Base-by-base conservation (phyloP, 164 flowering plant genomes). In the Chimonanthus salicifolius region DNA sequence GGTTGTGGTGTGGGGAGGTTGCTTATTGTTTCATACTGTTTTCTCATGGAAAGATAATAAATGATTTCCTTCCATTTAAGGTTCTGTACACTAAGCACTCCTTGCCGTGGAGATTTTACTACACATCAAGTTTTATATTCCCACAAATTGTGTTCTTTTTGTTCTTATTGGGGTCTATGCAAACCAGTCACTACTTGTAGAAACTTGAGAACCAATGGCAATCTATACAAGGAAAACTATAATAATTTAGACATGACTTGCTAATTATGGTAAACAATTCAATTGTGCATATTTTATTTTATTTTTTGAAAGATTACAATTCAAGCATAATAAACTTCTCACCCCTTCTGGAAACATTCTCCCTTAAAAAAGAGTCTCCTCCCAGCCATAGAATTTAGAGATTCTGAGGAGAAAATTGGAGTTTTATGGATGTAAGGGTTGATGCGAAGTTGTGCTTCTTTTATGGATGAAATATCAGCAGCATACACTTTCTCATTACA, bases 261-360 rank as follows among this genome's bases (percentile, higher is more conserved):
- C 47, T 45, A 48, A 5, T 21, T 15, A 18, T 47, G 13, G 49
- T 18, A 65, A 48, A 21, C 21, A 60, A 11, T 33, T 33, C 1
- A 33, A 33, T 33, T 33, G 33, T 33, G 33, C 33, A 33, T 33
- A 33, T 33, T 33, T 33, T 7, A 54, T 63, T 45, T n/a, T 65
- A 54, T 0, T 16, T 10, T 54, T 16, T 33, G 33, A 33, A 33
- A 33, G 33, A 33, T 10, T 54, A 11, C 60, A 54, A 54, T 72
- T 63, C 45, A 73, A 74, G 33, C 51, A 67, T 64, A 74, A 44
- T 51, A 49, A 62, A 74, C 58, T 64, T 68, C 92, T 85, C 72
- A 92, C 98, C 97, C 97, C 78, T 91, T 92, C 77, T 92, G 97
- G 68, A 91, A 90, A 74, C 90, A 86, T 84, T 92, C 98, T 79